Percentiles rank a stretch among this genome's conserved stretches.
Conservation (phyloP, 1,284 basidiomycete species). For the Microbotryomycetes sp. region DNA sequence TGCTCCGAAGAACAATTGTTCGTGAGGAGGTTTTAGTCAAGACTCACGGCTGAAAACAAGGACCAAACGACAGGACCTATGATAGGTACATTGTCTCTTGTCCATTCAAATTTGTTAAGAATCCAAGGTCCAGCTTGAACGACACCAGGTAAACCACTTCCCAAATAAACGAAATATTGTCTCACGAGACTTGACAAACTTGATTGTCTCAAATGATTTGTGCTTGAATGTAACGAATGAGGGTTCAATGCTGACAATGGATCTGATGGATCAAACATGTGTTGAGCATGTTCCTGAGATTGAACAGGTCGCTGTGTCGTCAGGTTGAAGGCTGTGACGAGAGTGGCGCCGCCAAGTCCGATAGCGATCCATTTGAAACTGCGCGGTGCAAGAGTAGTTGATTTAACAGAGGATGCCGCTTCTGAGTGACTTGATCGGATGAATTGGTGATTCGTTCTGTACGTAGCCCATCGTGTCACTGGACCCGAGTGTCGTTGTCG, state of each 20-base stretch:
- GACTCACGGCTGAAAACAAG: slow-evolving; percentile 28
- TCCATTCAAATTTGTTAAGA: slow-evolving; percentile 29
- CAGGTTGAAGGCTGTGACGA: slow-evolving; percentile 1
- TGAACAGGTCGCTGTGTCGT: neutral
- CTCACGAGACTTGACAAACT: slow-evolving; percentile 28
- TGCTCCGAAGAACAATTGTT: neutral
- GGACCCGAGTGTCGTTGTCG: no score
- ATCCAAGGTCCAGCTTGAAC: slow-evolving; percentile 34
- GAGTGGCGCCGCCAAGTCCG: neutral
- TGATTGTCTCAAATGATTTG: slow-evolving; percentile 25
- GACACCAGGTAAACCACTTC: slow-evolving; percentile 25
- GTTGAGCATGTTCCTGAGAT: neutral
- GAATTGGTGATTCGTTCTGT: no score
- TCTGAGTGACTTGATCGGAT: no score
- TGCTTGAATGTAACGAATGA: slow-evolving; percentile 12
- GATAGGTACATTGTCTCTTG: slow-evolving; percentile 33
- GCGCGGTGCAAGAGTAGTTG: no score
- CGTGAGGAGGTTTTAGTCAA: neutral
- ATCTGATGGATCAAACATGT: slow-evolving; percentile 9
- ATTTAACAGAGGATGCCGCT: no score
- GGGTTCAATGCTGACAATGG: slow-evolving; percentile 31
- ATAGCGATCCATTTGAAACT: no score
- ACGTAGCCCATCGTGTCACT: no score
- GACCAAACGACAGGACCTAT: slow-evolving; percentile 30
- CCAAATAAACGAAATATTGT: slow-evolving; percentile 36